Conservation (phyloP, 1,139 yeast genomes). For the Saccharomyces hybrid region DNA sequence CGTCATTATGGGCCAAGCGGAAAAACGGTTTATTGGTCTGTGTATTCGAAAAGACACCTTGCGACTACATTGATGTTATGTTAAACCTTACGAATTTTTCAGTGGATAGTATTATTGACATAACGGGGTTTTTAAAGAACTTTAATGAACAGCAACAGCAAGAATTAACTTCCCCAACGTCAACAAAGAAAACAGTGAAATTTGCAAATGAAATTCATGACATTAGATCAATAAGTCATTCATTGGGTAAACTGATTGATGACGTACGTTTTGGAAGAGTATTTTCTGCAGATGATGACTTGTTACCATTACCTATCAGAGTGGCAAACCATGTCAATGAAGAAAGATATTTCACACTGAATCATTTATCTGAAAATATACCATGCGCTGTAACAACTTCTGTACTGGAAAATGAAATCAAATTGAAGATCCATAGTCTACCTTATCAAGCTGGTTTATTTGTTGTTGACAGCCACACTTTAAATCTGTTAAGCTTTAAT, state of each 20-base stretch:
- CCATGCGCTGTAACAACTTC: slow-evolving; percentile 69
- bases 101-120: slow-evolving; percentile 22
- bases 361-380: slow-evolving; percentile 38
- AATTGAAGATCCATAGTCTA: slow-evolving; percentile 57
- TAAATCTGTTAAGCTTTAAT: slow-evolving; percentile 43
- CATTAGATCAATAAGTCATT: slow-evolving; percentile 24
- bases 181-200: slow-evolving; percentile 24
- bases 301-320: slow-evolving; percentile 34
- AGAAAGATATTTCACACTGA: slow-evolving; percentile 57
- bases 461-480: slow-evolving; percentile 40
- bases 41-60: slow-evolving; percentile 82
- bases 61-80: slow-evolving; percentile 68
- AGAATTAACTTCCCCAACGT: slow-evolving; percentile 5
- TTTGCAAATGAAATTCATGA: slow-evolving; percentile 27
- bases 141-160: neutral
- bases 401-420: slow-evolving; percentile 40
- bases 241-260: slow-evolving; percentile 27
- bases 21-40: slow-evolving; percentile 66
- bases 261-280: slow-evolving; percentile 27
- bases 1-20: slow-evolving; percentile 82
- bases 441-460: slow-evolving; percentile 87
- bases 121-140: slow-evolving; percentile 14
- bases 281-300: slow-evolving; percentile 27
- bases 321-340: slow-evolving; percentile 45
- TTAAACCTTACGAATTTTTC: slow-evolving; percentile 30